Evolutionary conservation across 2,329 filamentous ascomycete genomes (phyloP), one percentile per base, ranked within the genome.

Genomic region (Knoxdaviesia proteae): DNA sequence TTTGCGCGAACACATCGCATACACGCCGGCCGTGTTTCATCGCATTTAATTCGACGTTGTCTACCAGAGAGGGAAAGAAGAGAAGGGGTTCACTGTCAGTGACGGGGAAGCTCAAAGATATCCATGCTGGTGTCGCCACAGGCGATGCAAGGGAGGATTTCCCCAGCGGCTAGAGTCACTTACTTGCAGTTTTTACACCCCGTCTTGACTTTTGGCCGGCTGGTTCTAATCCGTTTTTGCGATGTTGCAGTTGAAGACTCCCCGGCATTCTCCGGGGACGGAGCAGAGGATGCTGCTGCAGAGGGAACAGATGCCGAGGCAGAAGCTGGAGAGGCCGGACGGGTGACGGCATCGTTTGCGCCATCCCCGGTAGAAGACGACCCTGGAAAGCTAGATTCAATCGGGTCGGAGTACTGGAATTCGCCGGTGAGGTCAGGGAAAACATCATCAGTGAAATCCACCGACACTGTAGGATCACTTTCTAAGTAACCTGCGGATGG

Each of bases 151-250:
- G 20, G 20, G 20, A 20, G 20, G 2, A 3, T 20, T 20, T 20
- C 20, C 20, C 20, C 20, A 20, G 20, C 20, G 20, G 20, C 20
- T 20, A 20, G 44, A 34, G 40, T 34, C 43, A 64, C 74, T 55
- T 63, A 78, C 74, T 79, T 79, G 74, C 74, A 80, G 55, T 72
- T 76, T 50, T 63, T 65, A 56, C 75, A 79, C 36, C 74, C 74
- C 1, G 74, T 78, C 59, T 76, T 77, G 48, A 77, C 74, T 53
- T 78, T 77, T 9, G 70, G 68, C 48, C 63, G 68, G 53, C 70
- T 74, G 32, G 61, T 66, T 43, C 70, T 61, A 9, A 59, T 60
- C 42, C 68, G 62, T 52, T 63, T 69, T 34, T 53, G 44, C 20
- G 37, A 20, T 20, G 20, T 42, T 41, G 40, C 37, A 3, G 36